Percentiles rank a stretch among this genome's conserved stretches.
These are phyloP conservation scores for Populus alba DNA, from an alignment of 345 rosid species.

Conservation along the genomic window DNA sequence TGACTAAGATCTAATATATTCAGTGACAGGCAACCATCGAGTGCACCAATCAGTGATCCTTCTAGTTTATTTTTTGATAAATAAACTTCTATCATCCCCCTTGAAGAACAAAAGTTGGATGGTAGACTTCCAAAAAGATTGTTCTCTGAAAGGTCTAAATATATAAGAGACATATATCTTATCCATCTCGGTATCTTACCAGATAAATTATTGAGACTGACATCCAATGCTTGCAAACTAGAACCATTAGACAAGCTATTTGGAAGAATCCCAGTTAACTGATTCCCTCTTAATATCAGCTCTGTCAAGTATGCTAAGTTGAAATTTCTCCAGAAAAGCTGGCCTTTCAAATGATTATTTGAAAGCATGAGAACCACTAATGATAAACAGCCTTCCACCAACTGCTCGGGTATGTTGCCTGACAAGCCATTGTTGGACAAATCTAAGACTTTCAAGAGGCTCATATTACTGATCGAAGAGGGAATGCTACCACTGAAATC, in stretches of 20 bases:
- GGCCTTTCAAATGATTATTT: constrained; percentile 3
- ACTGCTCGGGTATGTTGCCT: too few relatives aligned
- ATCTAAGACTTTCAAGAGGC: accelerated
- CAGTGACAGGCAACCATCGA: not conserved
- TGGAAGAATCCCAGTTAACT: not conserved
- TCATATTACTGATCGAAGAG: too few relatives aligned
- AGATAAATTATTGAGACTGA: not conserved
- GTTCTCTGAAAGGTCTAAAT: constrained; percentile 2
- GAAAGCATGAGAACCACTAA: not conserved
- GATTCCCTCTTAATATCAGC: not conserved
- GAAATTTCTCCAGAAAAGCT: not conserved
- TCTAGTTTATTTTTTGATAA: constrained; percentile 5
- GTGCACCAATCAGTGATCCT: not conserved
- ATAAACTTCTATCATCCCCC: not conserved
- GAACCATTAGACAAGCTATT: not conserved
- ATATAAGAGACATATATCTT: not conserved
- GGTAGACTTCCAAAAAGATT: not conserved
- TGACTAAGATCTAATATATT: too few relatives aligned
- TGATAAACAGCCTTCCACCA: too few relatives aligned
- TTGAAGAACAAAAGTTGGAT: not conserved
- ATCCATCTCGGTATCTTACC: not conserved
- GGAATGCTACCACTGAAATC: too few relatives aligned
- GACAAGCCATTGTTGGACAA: too few relatives aligned
- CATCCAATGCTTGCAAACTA: not conserved
- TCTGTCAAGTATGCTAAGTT: not conserved